Evolutionary conservation across 1,139 yeast genomes (phyloP).

Genomic region (Yamadazyma trypodendri): DNA sequence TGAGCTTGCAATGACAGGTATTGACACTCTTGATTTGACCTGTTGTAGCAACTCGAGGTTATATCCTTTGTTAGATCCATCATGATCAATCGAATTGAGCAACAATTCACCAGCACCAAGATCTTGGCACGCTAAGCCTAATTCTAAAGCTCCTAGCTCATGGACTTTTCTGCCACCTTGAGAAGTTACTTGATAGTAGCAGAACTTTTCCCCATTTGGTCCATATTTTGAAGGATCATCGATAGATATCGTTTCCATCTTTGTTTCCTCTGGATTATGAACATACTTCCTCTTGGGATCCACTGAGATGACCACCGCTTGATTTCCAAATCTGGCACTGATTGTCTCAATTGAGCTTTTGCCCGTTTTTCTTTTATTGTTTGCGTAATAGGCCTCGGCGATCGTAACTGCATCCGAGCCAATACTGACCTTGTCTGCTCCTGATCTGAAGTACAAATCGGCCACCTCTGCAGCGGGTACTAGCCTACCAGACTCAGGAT

Average conservation of each 20-base stretch:
- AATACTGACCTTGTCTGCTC: constrained; percentile 96
- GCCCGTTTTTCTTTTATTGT: constrained; percentile 61
- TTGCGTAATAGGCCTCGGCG: constrained; percentile 74
- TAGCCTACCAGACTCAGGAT: constrained; percentile 67
- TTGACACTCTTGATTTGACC: constrained; percentile 69
- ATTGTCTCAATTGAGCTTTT: constrained; percentile 87
- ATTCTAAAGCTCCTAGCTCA: constrained; percentile 87
- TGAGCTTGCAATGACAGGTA: constrained; percentile 95
- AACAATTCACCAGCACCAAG: constrained; percentile 97
- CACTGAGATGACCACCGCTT: constrained; percentile 95
- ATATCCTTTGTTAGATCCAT: constrained; percentile 91
- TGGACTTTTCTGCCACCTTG: constrained; percentile 93
- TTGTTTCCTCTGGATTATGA: constrained; percentile 53
- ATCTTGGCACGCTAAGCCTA: constrained; percentile 83
- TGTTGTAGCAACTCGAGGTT: constrained; percentile 81
- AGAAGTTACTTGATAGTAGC: constrained; percentile 93
- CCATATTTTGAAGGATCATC: constrained; percentile 54
- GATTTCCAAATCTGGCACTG: constrained; percentile 87
- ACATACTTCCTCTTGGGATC: constrained; percentile 91
- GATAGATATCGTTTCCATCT: constrained; percentile 53
- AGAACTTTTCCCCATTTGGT: constrained; percentile 81
- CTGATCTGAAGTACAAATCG: constrained; percentile 84
- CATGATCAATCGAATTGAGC: constrained; percentile 91
- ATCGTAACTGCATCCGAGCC: constrained; percentile 96
- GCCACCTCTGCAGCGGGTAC: constrained; percentile 91